Evolutionary conservation across 495 filamentous ascomycete species (phyloP).

Genomic region (Trichoderma reesei): DNA sequence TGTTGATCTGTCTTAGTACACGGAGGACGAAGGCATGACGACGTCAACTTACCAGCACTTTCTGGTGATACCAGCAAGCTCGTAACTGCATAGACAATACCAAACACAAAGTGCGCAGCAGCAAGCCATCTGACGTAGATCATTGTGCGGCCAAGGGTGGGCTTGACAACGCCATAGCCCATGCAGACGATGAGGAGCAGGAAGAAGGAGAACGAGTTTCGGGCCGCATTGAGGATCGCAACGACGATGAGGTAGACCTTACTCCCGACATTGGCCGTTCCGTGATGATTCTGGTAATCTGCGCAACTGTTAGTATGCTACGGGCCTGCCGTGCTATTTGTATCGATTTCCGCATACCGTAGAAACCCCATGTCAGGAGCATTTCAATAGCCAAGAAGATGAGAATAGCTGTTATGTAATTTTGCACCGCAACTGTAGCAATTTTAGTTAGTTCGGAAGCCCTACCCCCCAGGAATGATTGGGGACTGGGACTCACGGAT

Average conservation of each 20-base stretch:
- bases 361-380: constrained; percentile 97
- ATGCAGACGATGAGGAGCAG: constrained; percentile 97
- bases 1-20: constrained; percentile 12
- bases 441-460: constrained; percentile 25
- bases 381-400: constrained; percentile 92
- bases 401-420: constrained; percentile 96
- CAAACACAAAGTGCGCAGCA: constrained; percentile 87
- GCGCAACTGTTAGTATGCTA: constrained; percentile 16
- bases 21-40: background rate
- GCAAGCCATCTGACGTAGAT: constrained; percentile 86
- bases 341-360: constrained; percentile 35
- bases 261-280: constrained; percentile 61
- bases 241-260: constrained; percentile 84
- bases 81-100: constrained; percentile 84
- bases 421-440: constrained; percentile 78
- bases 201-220: constrained; percentile 98
- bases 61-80: constrained; percentile 83
- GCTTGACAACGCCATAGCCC: constrained; percentile 98
- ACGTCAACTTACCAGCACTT: constrained; percentile 39
- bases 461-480: no score
- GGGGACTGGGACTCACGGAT: constrained; percentile 63
- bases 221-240: constrained; percentile 79
- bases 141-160: constrained; percentile 87
- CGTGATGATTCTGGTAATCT: constrained; percentile 89
- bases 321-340: background rate